Evolutionary conservation across 2,329 filamentous ascomycete genomes (phyloP), one percentile per base, ranked within the genome.

Genomic region (Aspergillus ochraceoroseus): DNA sequence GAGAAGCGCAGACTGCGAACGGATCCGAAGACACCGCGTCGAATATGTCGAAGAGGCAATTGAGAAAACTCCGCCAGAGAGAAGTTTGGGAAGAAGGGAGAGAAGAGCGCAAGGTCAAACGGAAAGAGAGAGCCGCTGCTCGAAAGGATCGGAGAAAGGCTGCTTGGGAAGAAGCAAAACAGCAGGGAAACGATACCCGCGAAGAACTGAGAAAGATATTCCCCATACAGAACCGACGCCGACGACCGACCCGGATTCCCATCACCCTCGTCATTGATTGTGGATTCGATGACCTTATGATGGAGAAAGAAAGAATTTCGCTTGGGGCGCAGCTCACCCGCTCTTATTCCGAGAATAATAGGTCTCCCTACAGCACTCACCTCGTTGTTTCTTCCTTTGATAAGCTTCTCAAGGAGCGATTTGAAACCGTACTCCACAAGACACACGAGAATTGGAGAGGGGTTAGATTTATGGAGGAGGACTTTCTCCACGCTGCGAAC

Each of bases 241-340:
- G 49, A 38, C 63, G 54, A 13, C 66, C 73, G 3, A 68, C 72
- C 33, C 76, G 80, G 41, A 75, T 94, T 0, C 88, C 89, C 1
- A 70, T 96, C 14, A 79, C 86, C 0, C 70, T 98, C 51, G 73
- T 98, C 44, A 70, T 98, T 48, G 92, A 98, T 68, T 96, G 90
- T 66, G 81, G 85, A 51, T 98, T 94, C 61, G 89, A 98, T 62
- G 73, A 85, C 28, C 77, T 89, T 58, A 98, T 98, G 92, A 75
- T 74, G 35, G 85, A 90, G 25, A 83, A 85, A 53, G 92, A 98
- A 66, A 72, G 85, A 19, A 81, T 89, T 40, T 95, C 87, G 3
- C 74, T 98, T 8, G 79, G 79, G 1, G 79, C 81, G 42, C 92
- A 98, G 64, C 74, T 98, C 47, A 94, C 87, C 6, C 74, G 92